Base-by-base conservation (phyloP, 2,329 filamentous ascomycete genomes). In the Ophiostoma montium region DNA sequence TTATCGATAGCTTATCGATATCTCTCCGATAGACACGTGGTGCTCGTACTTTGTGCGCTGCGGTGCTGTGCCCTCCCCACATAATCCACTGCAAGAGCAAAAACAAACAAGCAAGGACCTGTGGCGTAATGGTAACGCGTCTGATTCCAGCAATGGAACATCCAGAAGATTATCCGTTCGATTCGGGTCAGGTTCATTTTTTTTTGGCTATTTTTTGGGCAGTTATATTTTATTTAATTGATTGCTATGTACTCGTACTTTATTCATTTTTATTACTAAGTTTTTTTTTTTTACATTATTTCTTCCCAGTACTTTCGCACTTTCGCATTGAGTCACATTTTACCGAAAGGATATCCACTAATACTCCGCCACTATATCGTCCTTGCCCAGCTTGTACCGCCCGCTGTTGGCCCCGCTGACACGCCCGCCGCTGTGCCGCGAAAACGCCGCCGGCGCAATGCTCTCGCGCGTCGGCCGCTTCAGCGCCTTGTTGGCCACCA, bases 381-480 rank as follows among this genome's bases (percentile, higher is more conserved):
- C 84, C 61, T 77, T 79, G 47, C 82, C 80, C 44, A 94, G 70
- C 67, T 86, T 86, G 60, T 84, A 85, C 19, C 80, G 71, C 2
- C 76, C 73, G 53, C 76, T 79, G 19, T 71, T 66, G 35, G 65
- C 66, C 1, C 67, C 75, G 1, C 71, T 69, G 44, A 81, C 69
- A 2, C 75, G 66, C 5, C 70, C 70, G 2, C 70, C 68, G 54
- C 69, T 71, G 54, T 71, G 67, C 35, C 74, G 65, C 49, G 61
- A 62, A 52, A 58, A 54, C 54, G 65, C 67, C 31, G 56, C 46
- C 50, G 48, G 47, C 33, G 86, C 85, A 63, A 98, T 96, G 64
- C 88, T 95, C 70, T 98, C 88, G 35, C 92, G 73, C 1, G 92
- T 96, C 1, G 90, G 88, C 60, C 82, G 82, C 71, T 86, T 86